A percentile compares a stretch with the other conserved stretches of the same genome.
Evolutionary conservation across 371 early-diverging fungal species (phyloP).

Genomic region (Apophysomyces sp.): DNA sequence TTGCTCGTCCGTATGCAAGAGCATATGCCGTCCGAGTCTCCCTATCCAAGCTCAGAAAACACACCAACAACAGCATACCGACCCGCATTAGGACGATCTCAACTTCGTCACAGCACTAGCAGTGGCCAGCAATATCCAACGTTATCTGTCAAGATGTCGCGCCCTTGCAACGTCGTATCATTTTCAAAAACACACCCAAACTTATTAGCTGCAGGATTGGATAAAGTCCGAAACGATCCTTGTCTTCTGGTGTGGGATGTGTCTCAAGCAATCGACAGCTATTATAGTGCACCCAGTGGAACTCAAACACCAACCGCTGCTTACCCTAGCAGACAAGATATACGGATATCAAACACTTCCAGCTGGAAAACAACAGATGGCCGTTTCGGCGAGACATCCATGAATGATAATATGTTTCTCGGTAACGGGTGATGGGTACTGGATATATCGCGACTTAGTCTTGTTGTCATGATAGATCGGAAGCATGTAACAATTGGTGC

Average conservation of each 20-base stretch:
- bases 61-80: not conserved
- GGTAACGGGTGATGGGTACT: not conserved
- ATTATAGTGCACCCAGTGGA: constrained; percentile 29
- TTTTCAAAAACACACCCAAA: constrained; percentile 65
- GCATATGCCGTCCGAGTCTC: constrained; percentile 20
- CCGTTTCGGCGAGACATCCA: not conserved
- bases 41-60: not conserved
- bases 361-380: not conserved
- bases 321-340: constrained; percentile 7
- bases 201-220: constrained; percentile 68
- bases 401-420: not conserved
- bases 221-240: constrained; percentile 74
- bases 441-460: not conserved
- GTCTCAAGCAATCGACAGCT: constrained; percentile 46
- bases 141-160: constrained; percentile 55
- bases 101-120: constrained; percentile 7
- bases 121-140: constrained; percentile 45
- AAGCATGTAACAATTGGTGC: not conserved
- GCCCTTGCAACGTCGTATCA: constrained; percentile 74
- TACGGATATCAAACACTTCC: constrained; percentile 8
- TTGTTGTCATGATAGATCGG: not conserved
- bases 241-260: constrained; percentile 80
- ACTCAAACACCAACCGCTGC: constrained; percentile 27
- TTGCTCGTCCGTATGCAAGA: constrained; percentile 60
- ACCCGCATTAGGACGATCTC: not conserved